A percentile compares a stretch with the other conserved stretches of the same genome.
Conservation (phyloP, 129 eudicot species). For the Solidago caesia region DNA sequence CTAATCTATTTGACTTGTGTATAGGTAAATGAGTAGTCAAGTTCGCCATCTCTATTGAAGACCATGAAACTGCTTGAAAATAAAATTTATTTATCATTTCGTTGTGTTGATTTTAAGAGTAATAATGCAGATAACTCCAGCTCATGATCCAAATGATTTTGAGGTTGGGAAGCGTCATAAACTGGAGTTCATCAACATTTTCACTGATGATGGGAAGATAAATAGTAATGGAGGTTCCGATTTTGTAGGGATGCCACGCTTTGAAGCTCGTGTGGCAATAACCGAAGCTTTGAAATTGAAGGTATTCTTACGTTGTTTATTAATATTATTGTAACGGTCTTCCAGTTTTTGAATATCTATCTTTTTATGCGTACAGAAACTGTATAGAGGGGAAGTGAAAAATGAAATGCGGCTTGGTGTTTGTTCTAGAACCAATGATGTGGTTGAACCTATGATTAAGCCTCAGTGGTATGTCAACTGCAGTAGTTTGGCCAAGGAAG, state of each 20-base stretch:
- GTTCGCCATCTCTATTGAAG: background rate
- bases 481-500: conserved; percentile 69
- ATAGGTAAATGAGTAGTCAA: background rate
- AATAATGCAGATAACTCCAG: conserved; percentile 82
- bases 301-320: conserved; percentile 40
- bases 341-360: background rate
- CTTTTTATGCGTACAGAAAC: conserved; percentile 46
- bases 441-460: conserved; percentile 90
- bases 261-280: conserved; percentile 83
- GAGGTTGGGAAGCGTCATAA: conserved; percentile 92
- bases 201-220: conserved; percentile 93
- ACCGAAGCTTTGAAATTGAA: conserved; percentile 70
- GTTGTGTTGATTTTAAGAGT: background rate
- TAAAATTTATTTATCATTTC: conserved; percentile 1
- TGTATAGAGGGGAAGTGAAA: conserved; percentile 72
- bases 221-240: conserved; percentile 80
- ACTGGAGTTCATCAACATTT: conserved; percentile 78
- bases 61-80: background rate
- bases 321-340: background rate
- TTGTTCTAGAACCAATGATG: conserved; percentile 93
- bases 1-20: background rate
- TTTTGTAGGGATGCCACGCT: conserved; percentile 85
- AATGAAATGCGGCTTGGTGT: conserved; percentile 96
- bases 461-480: conserved; percentile 98
- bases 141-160: conserved; percentile 98